These are phyloP conservation scores for Uronychia binucleata DNA, from an alignment of 73 alveolate species.

Conservation along the genomic window DNA sequence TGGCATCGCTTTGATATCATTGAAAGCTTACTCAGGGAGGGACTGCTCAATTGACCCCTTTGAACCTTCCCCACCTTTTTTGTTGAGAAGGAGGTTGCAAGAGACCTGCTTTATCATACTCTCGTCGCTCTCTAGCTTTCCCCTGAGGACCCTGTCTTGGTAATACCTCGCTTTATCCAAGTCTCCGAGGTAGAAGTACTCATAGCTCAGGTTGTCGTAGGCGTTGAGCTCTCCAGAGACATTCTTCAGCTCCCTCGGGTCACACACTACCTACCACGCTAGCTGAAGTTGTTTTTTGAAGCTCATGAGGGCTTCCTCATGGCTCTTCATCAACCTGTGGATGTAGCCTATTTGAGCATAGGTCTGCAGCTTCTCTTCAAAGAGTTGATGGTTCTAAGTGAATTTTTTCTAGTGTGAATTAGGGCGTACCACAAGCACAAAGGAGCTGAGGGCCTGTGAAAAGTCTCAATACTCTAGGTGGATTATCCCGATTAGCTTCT, in stretches of 20 bases:
- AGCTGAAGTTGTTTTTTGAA: constrained; percentile 43
- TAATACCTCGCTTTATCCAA: constrained; percentile 28
- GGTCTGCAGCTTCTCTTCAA: constrained; percentile 39
- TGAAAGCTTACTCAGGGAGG: background rate
- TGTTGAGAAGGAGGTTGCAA: constrained; percentile 10
- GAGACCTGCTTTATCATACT: constrained; percentile 33
- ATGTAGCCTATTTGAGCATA: constrained; percentile 49
- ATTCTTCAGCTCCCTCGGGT: constrained; percentile 19
- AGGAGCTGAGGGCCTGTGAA: background rate
- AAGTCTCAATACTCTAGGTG: background rate
- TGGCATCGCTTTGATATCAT: background rate
- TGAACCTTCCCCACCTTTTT: constrained; percentile 6
- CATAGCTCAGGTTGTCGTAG: constrained; percentile 37
- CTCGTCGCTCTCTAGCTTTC: constrained; percentile 36
- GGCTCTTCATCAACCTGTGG: constrained; percentile 46
- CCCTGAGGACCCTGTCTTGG: constrained; percentile 39
- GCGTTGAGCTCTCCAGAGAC: constrained; percentile 38
- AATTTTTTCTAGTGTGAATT: constrained; percentile 39
- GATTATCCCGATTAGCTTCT: background rate
- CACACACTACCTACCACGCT: constrained; percentile 56
- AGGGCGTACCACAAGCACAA: no score
- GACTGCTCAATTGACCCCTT: background rate
- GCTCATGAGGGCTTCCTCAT: constrained; percentile 42
- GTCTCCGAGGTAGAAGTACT: constrained; percentile 39
- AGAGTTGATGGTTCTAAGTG: constrained; percentile 16